Base-by-base conservation (phyloP, 768 basidiomycete genomes). In the Tylopilus rubrobrunneus region DNA sequence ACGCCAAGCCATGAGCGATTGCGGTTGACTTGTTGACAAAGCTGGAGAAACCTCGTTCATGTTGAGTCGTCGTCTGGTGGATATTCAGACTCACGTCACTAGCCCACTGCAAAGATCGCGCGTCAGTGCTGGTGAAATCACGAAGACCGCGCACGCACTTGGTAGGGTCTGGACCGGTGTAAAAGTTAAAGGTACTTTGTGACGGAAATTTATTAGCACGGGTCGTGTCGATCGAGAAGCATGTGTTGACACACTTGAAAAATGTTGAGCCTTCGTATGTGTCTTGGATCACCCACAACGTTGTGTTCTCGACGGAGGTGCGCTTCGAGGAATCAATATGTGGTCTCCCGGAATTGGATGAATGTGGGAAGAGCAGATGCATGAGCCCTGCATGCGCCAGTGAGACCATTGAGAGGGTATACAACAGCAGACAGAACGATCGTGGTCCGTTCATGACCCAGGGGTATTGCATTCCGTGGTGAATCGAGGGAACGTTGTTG, bases 261-360 rank as follows among this genome's bases (percentile, higher is more conserved):
- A 90, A 90, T 0, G 72, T 79, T 49, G 75, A 59, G 14, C 88
- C 87, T 42, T 78, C 75, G 62, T 85, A 89, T 5, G 78, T 80
- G 62, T 87, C 86, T 68, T 87, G 65, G 11, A 80, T 78, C 14
- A 86, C 71, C 87, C 87, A 90, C 7, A 88, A 62, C 59, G 80
- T 83, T 5, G 80, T 60, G 45, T 58, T 63, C 25, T 51, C 31
- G 33, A 9, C 25, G 37, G 59, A 52, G 51, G 56, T 40, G 5
- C 59, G 64, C 50, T 56, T 68, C 7, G 57, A 61, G 31, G 50
- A 44, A 29, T 29, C 46, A 31, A 29, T 45, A 40, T 52, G 42
- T 21, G 51, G 37, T 37, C 21, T 21, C 49, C 19, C 49, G 21
- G 7, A 23, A 2, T 47, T 15, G 36, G 48, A 31, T 42, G 47